Base-by-base conservation (phyloP, 176 grass and related monocot genomes). In the Microstegium vimineum region DNA sequence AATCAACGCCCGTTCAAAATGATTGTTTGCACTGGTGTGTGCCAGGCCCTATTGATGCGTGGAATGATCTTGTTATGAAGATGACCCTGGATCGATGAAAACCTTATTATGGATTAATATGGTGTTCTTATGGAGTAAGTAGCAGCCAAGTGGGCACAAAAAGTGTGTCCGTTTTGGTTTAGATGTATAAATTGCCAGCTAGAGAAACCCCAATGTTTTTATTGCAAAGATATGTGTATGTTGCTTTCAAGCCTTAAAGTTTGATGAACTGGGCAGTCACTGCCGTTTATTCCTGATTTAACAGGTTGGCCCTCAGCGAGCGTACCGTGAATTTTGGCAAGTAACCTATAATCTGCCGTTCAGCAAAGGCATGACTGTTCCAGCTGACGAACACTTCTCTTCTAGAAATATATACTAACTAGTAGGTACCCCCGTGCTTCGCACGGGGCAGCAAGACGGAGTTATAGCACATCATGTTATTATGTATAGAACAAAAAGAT, bases 21-120 rank as follows among this genome's bases (percentile, higher is more conserved):
- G 95, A 98, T 79, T 98, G 95, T 88, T 82, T 98, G 47, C 95
- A 98, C 76, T 98, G 95, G 92, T 98, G 95, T 34, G 88, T 98
- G 33, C 92, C 92, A 14, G 95, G 95, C 8, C 88, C 92, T 26
- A 86, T 98, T 14, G 95, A 98, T 14, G 42, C 88, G 5, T 98
- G 95, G 95, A 98, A 89, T 42, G 90, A 98, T 88, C 75, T 98
- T 30, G 43, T 95, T 60, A 86, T 91, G 86, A 71, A 92, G 62
- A 86, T 98, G 85, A 74, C 88, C 32, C n/a, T 88, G 68, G 82
- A 76, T 72, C 43, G 32, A 75, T 83, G 86, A 88, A 90, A 20
- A 38, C 37, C 59, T 28, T 72, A 1, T 76, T 72, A 2, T 76
- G n/a, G 10, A 81, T 65, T 41, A 69, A 22, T 69, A 54, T 84